Base-by-base conservation (phyloP, 2,329 filamentous ascomycete species). In the Xylariales sp. region DNA sequence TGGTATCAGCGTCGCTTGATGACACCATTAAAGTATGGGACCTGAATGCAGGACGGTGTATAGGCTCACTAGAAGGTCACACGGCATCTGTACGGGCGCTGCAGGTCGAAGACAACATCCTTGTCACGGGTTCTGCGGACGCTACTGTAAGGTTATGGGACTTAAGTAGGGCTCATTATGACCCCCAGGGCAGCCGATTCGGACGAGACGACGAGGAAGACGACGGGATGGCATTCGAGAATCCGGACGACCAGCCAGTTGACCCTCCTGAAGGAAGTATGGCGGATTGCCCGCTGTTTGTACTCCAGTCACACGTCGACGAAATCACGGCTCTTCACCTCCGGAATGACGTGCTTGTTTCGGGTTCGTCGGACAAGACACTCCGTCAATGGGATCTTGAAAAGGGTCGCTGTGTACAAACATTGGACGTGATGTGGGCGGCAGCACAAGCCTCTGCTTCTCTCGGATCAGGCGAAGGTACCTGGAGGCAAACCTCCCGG, bases 11-110 rank as follows among this genome's bases (percentile, higher is more conserved):
- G 9, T 93, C 94, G 9, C 83, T 97, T 75, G 96, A 99, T 78
- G 96, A 99, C 79, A 94, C 93, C 0, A 92, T 99, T 50, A 89
- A 93, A 69, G 96, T 99, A 23, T 99, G 96, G 96, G 96, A 99
- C 80, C 84, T 99, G 71, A 97, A 96, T 76, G 92, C 93, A 2
- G 96, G 96, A 45, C 89, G 94, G 41, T 98, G 95, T 80, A 94
- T 97, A 76, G 96, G 96, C 32, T 84, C 93, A 74, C 85, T 99
- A 36, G 96, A 98, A 79, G 96, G 96, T 1, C 96, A 99, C 80
- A 91, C 97, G 14, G 96, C 95, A 7, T 98, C 96, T 0, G 96
- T 99, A 28, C 89, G 95, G 62, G 89, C 95, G 67, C 83, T 99
- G 55, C 96, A 99, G 78, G 93, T 99, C 0, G 93, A 97, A 77